Evolutionary conservation across 306 rosid species (phyloP), one percentile per base, ranked within the genome.

Genomic region (Senna siamea): DNA sequence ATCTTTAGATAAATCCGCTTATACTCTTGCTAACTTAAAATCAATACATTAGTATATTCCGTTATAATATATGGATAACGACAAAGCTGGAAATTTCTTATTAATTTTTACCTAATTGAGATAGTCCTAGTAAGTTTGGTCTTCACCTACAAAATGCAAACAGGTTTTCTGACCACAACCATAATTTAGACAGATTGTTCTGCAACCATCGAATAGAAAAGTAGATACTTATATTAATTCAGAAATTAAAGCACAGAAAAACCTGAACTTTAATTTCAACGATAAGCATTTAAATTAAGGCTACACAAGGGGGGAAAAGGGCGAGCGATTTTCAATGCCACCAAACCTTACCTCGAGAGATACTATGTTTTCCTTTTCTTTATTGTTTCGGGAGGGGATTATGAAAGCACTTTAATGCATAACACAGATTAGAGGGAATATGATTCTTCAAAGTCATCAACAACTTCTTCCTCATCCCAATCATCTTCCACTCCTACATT

Each of bases 381-480:
- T 70, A 78, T 70, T 78, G 48, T 32, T 76, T 32, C 5, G 59
- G 69, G 52, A 28, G 47, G 30, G 50, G 34, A 58, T 70, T 22
- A 78, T 14, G 66, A 28, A 57, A 51, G 54, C 18, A 38, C 61
- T 66, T 58, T 35, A 37, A 60, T 50, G 59, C 74, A 63, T 67
- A 30, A 38, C 47, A 61, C 68, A 70, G 77, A 52, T 88, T 81
- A 89, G 30, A 65, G 69, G 37, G 66, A 53, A 44, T 79, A 67
- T 18, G 81, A 92, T 77, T 83, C 96, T 47, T 86, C 90, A 13
- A 60, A 51, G 64, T 76, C 94, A 17, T 87, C 90, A 5, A 32
- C 90, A 5, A 32, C 69, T 44, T 70, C 93, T 0, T 70, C 89
- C 26, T 82, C 96, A 14, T 70, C 88, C 82, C 83, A 84, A 14